Percentiles rank a stretch among this genome's conserved stretches.
Conservation (phyloP, 1,284 basidiomycete genomes). For the Peniophora sp. region DNA sequence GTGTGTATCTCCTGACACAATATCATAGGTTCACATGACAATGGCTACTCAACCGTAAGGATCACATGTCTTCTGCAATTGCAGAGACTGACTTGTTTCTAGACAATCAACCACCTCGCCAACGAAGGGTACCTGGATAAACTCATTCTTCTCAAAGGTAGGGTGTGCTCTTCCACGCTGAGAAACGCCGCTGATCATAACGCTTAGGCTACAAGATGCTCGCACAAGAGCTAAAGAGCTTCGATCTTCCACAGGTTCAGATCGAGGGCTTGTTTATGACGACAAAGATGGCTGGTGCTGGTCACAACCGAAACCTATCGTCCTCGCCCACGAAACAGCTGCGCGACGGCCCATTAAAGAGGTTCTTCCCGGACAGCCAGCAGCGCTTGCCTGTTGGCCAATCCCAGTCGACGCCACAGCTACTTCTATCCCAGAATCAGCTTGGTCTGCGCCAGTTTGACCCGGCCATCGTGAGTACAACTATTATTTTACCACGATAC, state of each 20-base stretch:
- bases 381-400: not conserved
- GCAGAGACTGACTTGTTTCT: too few species aligned
- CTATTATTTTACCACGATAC: not conserved
- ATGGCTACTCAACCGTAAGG: constrained; percentile 36
- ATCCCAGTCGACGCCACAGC: not conserved
- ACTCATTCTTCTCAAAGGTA: constrained; percentile 22
- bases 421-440: not conserved
- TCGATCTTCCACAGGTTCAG: constrained; percentile 32
- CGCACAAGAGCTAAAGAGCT: constrained; percentile 33
- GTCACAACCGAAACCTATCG: not conserved
- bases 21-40: constrained; percentile 39
- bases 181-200: not conserved
- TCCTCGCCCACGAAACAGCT: constrained; percentile 12
- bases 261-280: constrained; percentile 42
- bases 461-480: not conserved
- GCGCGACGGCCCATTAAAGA: constrained; percentile 17
- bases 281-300: constrained; percentile 26
- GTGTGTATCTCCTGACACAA: not conserved
- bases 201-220: constrained; percentile 41
- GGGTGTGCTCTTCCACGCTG: not conserved
- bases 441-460: not conserved
- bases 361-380: not conserved
- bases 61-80: too few species aligned
- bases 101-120: constrained; percentile 35
- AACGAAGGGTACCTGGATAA: constrained; percentile 42